Evolutionary conservation across 371 early-diverging fungal species (phyloP).

Genomic region (Mucor velutinosus): DNA sequence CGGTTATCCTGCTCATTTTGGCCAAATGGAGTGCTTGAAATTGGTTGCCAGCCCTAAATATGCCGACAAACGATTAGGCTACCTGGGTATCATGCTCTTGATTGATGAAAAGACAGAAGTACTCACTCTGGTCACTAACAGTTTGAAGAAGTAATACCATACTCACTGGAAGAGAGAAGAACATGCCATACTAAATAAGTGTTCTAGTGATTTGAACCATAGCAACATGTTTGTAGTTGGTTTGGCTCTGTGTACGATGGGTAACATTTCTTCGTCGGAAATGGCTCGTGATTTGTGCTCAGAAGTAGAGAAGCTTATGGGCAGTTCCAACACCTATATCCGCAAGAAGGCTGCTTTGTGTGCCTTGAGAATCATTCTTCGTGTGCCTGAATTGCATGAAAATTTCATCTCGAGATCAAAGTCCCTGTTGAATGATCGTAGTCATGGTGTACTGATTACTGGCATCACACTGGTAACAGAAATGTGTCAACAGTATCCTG

Average conservation of each 20-base stretch:
- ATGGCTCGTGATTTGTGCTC: slow-evolving; percentile 94
- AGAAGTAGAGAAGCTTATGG: slow-evolving; percentile 93
- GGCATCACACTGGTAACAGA: slow-evolving; percentile 91
- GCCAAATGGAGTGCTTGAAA: slow-evolving; percentile 98
- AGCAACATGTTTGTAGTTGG: slow-evolving; percentile 95
- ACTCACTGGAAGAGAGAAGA: background rate
- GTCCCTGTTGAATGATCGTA: slow-evolving; percentile 85
- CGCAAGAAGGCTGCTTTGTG: slow-evolving; percentile 97
- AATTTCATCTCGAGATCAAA: slow-evolving; percentile 79
- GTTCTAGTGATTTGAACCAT: slow-evolving; percentile 88
- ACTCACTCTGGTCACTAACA: slow-evolving; percentile 95
- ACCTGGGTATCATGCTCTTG: slow-evolving; percentile 95
- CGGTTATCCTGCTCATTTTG: slow-evolving; percentile 97
- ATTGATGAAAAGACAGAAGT: slow-evolving; percentile 97
- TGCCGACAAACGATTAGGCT: slow-evolving; percentile 95
- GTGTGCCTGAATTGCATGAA: slow-evolving; percentile 92
- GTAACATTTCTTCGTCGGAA: slow-evolving; percentile 93
- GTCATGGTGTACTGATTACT: slow-evolving; percentile 94
- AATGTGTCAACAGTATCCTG: slow-evolving; percentile 78
- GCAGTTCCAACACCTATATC: slow-evolving; percentile 90
- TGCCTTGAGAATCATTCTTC: slow-evolving; percentile 88
- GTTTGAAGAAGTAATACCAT: slow-evolving; percentile 84
- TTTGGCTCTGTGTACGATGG: slow-evolving; percentile 93
- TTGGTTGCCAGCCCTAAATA: slow-evolving; percentile 92
- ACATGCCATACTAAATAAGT: no score